phyloP scores from a whole-genome alignment of 225 moss, liverwort and hornwort species.

The Pleurozium schreberi region DNA sequence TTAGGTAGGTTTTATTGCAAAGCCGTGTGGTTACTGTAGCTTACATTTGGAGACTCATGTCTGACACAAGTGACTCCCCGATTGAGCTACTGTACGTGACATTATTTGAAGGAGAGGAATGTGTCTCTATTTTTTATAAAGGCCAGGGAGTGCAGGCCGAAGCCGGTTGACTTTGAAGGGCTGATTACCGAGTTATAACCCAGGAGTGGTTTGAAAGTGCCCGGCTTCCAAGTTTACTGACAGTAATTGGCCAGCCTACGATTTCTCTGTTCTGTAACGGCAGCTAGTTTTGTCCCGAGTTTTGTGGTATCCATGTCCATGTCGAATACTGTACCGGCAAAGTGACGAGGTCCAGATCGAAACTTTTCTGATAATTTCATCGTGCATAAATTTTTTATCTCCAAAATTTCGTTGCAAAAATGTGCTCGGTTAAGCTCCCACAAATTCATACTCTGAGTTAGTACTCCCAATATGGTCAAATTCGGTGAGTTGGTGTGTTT shows the following conservation, averaged over 20 bases:
- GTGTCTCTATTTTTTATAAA: too few relatives aligned
- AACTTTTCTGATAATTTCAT: neutral
- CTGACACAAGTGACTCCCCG: neutral
- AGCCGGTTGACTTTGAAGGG: neutral
- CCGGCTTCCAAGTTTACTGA: neutral
- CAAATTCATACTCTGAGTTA: too few relatives aligned
- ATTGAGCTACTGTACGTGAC: neutral
- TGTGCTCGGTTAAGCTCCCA: neutral
- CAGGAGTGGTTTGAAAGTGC: neutral
- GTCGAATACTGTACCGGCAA: neutral
- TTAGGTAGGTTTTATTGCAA: neutral
- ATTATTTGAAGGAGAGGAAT: neutral
- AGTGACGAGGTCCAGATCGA: neutral
- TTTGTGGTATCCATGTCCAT: neutral
- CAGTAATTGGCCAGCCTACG: neutral
- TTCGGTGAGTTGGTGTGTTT: neutral
- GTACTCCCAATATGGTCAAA: neutral
- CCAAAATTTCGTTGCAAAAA: neutral
- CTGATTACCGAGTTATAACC: neutral
- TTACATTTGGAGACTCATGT: neutral
- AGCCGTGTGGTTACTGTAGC: neutral
- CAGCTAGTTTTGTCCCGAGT: neutral
- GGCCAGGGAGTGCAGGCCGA: neutral
- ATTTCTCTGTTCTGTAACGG: neutral
- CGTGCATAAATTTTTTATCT: too few relatives aligned